Evolutionary conservation across 768 basidiomycete species (phyloP).

Genomic region (Termitomyces sp.): DNA sequence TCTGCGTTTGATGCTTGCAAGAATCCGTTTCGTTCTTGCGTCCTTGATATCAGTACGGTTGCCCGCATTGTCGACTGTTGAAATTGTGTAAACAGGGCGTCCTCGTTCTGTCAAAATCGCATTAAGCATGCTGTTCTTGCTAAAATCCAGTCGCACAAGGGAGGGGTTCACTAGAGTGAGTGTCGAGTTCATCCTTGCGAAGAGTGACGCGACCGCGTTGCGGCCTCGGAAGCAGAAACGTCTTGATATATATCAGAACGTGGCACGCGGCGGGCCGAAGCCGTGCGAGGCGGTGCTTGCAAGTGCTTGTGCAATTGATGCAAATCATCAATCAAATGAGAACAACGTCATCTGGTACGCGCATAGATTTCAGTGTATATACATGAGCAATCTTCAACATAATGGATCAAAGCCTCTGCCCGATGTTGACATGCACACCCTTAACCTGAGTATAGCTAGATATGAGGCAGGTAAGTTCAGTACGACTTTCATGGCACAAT

Average conservation of each 20-base stretch:
- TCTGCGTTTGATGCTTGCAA: constrained; percentile 14
- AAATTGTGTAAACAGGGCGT: constrained; percentile 14
- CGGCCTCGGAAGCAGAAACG: no score
- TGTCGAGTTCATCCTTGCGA: constrained; percentile 8
- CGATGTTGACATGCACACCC: constrained; percentile 16
- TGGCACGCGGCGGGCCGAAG: no score
- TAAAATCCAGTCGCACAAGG: constrained; percentile 14
- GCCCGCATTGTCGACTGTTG: constrained; percentile 14
- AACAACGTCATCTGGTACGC: no score
- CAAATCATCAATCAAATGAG: no score
- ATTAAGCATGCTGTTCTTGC: constrained; percentile 16
- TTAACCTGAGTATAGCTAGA: constrained; percentile 19
- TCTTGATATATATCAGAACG: no score
- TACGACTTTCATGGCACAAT: background rate
- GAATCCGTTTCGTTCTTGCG: constrained; percentile 9
- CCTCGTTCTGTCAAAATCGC: constrained; percentile 14
- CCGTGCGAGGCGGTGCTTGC: no score
- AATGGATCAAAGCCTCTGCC: no score
- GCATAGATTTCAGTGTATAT: no score
- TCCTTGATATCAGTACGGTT: constrained; percentile 17
- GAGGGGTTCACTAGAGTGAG: constrained; percentile 10
- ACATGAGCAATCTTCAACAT: no score
- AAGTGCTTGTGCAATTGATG: no score
- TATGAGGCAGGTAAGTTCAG: background rate
- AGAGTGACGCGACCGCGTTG: no score